Evolutionary conservation across 257 asterid species (phyloP), one percentile per base, ranked within the genome.

Genomic region (Lantana camara): DNA sequence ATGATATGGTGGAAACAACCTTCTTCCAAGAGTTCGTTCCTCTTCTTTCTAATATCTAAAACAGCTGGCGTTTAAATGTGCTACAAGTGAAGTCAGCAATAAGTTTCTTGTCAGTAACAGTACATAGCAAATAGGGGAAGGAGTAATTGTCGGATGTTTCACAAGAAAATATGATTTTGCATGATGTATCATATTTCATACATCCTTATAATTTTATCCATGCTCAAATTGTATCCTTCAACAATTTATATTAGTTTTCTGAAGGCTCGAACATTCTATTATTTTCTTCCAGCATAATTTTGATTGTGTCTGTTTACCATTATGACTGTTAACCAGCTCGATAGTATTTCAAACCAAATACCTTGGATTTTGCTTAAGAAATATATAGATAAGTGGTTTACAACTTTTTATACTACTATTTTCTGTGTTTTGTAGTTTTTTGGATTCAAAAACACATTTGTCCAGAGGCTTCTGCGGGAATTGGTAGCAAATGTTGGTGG

Each of bases 401-500:
- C n/a, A 11, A 66, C 60, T 45, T 57, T 19, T 42, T 52, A 17
- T 38, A 47, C 15, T 24, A 41, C 40, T 37, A 63, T 51, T 57
- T 69, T 47, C 45, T 75, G 60, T 64, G 15, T 51, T 62, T 38
- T 75, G 73, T 95, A 93, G 99, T 80, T 90, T 66, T 93, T 87
- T 47, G 99, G 99, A 58, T 90, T 93, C 80, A 90, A 79, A 67
- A 90, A 85, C 82, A 78, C 92, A 42, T 83, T 81, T 75, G 95
- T 93, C 50, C 99, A 84, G 73, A 83, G 96, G 80, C 69, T 93
- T 57, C 81, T 93, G 70, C 72, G 97, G 73, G 96, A 87, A 69
- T 80, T 90, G 88, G 89, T 83, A 60, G 85, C 95, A 67, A 80
- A 82, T 84, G 79, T 66, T 58, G 82, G 85, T 69, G 86, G 81